A percentile compares a stretch with the other conserved stretches of the same genome.
Evolutionary conservation across 2,329 filamentous ascomycete genomes (phyloP).

Genomic region (Colletotrichum costaricense): DNA sequence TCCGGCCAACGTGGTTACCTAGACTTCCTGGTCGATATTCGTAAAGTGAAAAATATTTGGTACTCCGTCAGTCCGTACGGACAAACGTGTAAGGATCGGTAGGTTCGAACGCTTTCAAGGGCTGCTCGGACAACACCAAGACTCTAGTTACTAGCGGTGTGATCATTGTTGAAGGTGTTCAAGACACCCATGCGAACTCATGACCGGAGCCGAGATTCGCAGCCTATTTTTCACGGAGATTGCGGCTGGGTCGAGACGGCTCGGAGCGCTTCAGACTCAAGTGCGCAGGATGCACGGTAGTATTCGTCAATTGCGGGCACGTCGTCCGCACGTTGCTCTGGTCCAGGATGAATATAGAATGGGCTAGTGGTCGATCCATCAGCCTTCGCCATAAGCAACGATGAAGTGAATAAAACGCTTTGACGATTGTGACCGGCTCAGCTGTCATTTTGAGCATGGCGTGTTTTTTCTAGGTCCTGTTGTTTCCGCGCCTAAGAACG

Average conservation of each 20-base stretch:
- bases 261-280: not conserved
- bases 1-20: constrained; percentile 3
- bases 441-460: not conserved
- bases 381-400: not conserved
- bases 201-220: constrained; percentile 33
- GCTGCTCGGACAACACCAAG: not conserved
- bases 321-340: not conserved
- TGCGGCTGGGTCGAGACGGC: not conserved
- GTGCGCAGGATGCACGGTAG: constrained; percentile 9
- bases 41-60: not conserved
- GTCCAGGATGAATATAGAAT: not conserved
- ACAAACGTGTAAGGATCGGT: not conserved
- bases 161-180: not conserved
- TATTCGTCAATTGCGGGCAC: not conserved
- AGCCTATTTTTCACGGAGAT: constrained; percentile 17
- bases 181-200: constrained; percentile 9
- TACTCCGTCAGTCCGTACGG: too few species aligned
- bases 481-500: not conserved
- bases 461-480: not conserved
- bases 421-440: constrained; percentile 10
- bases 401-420: constrained; percentile 4
- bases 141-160: constrained; percentile 16
- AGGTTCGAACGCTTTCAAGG: not conserved
- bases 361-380: not conserved
- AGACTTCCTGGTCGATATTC: constrained; percentile 4